phyloP scores from a whole-genome alignment of 257 asterid species.

The Nicotiana attenuata region DNA sequence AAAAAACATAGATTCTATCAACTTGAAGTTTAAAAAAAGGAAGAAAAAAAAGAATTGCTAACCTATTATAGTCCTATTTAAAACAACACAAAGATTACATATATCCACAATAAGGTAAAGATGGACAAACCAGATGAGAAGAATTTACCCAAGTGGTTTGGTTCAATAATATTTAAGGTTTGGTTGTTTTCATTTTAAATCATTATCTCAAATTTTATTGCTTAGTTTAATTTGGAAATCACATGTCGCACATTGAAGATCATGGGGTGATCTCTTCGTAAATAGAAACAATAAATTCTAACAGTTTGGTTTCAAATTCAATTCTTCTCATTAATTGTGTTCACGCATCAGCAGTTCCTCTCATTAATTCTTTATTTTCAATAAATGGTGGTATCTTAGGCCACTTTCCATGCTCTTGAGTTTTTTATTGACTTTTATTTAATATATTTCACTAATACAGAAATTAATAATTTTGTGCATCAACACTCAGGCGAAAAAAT shows the following conservation, averaged over 20 bases:
- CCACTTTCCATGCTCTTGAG: background rate
- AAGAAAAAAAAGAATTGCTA: background rate
- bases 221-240: background rate
- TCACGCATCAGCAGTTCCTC: background rate
- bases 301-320: slow-evolving; percentile 3
- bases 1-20: background rate
- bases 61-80: background rate
- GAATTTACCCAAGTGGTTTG: background rate
- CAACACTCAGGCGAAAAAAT: background rate
- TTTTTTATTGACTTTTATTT: too few relatives aligned
- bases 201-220: background rate
- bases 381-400: background rate
- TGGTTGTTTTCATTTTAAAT: background rate
- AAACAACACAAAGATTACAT: background rate
- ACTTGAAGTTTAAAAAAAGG: background rate
- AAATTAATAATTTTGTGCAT: background rate
- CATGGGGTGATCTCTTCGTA: background rate
- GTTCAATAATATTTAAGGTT: background rate
- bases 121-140: background rate
- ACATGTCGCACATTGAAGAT: background rate
- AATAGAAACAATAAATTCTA: background rate
- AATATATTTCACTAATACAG: too few relatives aligned
- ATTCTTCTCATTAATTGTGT: background rate
- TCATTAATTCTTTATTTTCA: background rate
- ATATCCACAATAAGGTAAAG: background rate